A percentile compares a stretch with the other conserved stretches of the same genome.
Conservation (phyloP, 2,329 filamentous ascomycete species). For the Sphaerulina musiva region DNA sequence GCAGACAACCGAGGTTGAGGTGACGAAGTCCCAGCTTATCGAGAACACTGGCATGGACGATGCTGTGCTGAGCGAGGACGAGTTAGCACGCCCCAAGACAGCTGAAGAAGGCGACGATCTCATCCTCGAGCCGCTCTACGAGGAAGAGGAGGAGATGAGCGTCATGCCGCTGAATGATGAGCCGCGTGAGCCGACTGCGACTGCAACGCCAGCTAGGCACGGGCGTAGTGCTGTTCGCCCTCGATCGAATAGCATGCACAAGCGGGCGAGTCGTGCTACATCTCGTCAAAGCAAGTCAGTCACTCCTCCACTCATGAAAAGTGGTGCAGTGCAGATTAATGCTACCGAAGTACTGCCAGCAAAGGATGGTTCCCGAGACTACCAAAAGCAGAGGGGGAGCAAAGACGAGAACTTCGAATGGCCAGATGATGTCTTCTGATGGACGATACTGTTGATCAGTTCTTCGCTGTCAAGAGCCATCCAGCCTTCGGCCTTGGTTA, state of each 20-base stretch:
- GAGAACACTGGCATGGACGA: slow-evolving; percentile 17
- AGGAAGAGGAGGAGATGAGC: slow-evolving; percentile 30
- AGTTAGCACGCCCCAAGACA: slow-evolving; percentile 10
- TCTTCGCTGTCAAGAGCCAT: background rate
- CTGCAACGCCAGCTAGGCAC: slow-evolving; percentile 28
- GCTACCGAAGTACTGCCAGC: slow-evolving; percentile 21
- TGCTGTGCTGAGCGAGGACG: slow-evolving; percentile 28
- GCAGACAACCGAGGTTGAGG: slow-evolving; percentile 2
- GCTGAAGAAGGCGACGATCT: slow-evolving; percentile 25
- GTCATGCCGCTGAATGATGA: slow-evolving; percentile 22
- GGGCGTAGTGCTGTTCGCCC: slow-evolving; percentile 18
- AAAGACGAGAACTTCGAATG: slow-evolving; percentile 12
- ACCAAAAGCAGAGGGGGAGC: slow-evolving; percentile 13
- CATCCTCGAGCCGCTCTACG: slow-evolving; percentile 31
- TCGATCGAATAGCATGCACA: slow-evolving; percentile 25
- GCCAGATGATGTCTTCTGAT: slow-evolving; percentile 15
- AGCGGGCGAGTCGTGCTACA: slow-evolving; percentile 17
- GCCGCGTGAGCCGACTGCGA: slow-evolving; percentile 26
- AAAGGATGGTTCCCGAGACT: slow-evolving; percentile 18
- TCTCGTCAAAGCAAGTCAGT: slow-evolving; percentile 16
- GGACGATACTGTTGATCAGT: background rate
- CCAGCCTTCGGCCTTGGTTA: background rate
- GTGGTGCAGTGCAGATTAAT: background rate
- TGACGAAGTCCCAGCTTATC: slow-evolving; percentile 7
- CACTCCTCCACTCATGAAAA: slow-evolving; percentile 18